Base-by-base conservation (phyloP, 169 alveolate species). In the Plasmodium falciparum region DNA sequence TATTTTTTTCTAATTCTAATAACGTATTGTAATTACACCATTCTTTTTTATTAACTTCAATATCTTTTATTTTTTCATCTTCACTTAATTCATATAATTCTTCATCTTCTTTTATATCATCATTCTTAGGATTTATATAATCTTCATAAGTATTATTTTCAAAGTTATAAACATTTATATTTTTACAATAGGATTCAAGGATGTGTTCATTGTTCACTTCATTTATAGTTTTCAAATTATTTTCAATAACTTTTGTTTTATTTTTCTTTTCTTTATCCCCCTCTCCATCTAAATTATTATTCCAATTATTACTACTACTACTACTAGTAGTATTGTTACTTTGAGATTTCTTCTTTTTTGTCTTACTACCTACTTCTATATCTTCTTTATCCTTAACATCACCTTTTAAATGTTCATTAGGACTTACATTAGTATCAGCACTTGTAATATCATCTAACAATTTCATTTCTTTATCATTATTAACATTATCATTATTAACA, bases 1-100 rank as follows among this genome's bases (percentile, higher is more conserved):
- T 66, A 8, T 69, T 80, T 39, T 69, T 67, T 11, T 80, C 90
- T 65, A 59, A 2, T 17, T 80, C 83, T 43, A 80, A n/a, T 9
- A 80, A 62, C 3, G 90, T 80, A 39, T 80, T 61, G 15, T 80
- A 80, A 49, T 80, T 80, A 20, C 90, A 80, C 90, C 90, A 80
- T 12, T 80, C 85, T 6, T 47, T 54, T 54, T 43, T 62, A 50
- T 61, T 69, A 11, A 80, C 8, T 43, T 69, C 26, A 13, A 63
- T 66, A 5, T 20, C 50, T 45, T 43, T 26, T 43, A 80, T 39
- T 67, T 26, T 80, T 56, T 80, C 90, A 17, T 71, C 62, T 2
- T 80, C 90, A 26, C 90, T 80, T 49, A 80, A 17, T 61, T 66
- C 69, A n/a, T 26, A 2, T 47, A 80, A 39, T 52, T 80, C 85